Base-by-base conservation (phyloP, 176 grass and related monocot species). In the Dendrocalamus sinicus region DNA sequence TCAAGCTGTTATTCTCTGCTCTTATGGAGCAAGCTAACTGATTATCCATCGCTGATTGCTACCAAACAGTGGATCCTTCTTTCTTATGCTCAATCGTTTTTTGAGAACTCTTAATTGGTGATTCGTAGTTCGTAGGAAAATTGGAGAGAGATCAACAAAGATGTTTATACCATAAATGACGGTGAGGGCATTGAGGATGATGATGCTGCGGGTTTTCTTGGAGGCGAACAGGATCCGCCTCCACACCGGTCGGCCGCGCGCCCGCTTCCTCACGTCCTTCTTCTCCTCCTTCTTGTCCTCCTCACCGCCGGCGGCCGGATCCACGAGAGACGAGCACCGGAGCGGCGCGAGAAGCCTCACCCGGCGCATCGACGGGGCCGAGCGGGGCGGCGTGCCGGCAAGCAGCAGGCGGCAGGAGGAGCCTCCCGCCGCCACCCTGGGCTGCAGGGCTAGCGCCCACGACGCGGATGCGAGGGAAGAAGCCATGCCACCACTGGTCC, bases 201-300 rank as follows among this genome's bases (percentile, higher is more conserved):
- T 94, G 55, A 95, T 92, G 77, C 96, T 98, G 30, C 91, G 92
- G 39, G 94, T 92, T 85, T 95, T 98, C 90, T 89, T 95, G 26
- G 96, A 98, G n/a, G 96, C 91, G 71, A 98, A 98, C 48, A 95
- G 81, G 88, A 98, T 98, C 66, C 93, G 89, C 77, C 86, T 89
- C 93, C 93, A 98, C 64, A 95, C 44, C 19, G 88, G 93, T 54
- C 91, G 81, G 9, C 86, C 52, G 48, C 84, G 19, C 3, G 52
- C 30, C 47, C 63, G 58, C 79, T 86, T 79, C 17, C 43, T 58
- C 86, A 69, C 28, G 32, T 15, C 52, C 58, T 39, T 82, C 79
- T 37, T 80, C 85, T 57, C 53, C 57, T 3, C 57, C 46, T 26
- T 59, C 28, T 12, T 19, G 19, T 24, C 35, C 13, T 41, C 80